Base-by-base conservation (phyloP, 306 rosid species). In the Ceratonia siliqua region DNA sequence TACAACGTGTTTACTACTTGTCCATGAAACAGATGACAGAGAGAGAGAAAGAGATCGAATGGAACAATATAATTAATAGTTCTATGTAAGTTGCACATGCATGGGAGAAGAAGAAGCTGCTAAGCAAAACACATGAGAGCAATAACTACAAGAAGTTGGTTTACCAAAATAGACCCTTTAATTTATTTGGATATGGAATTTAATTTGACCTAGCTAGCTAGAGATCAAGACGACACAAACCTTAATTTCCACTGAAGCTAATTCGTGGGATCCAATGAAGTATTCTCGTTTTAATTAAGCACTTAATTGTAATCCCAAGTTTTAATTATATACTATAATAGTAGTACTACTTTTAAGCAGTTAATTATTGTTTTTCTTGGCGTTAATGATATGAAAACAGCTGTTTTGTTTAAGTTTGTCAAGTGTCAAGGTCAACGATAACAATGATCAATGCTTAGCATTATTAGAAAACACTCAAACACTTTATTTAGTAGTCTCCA, bases 1-100 rank as follows among this genome's bases (percentile, higher is more conserved):
- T 17, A 6, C 57, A 28, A 57, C 46, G 68, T 57, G 77, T 72
- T 72, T 14, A 28, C 42, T 12, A 57, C 24, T 58, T 30, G 20
- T 63, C 69, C 59, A 18, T 30, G 13, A 14, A 68, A 10, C 46
- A 1, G 25, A 49, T 4, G 5, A 38, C 3, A 36, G 17, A 18
- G 9, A 21, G 4, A 63, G 18, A 39, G 0, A 62, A 27, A 46
- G 22, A 46, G 53, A 46, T 6, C 13, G 18, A 43, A 21, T 18
- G 25, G 56, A 18, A 50, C 56, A 20, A 18, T 7, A 38, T 0
- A 4, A 4, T 8, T 33, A 4, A n/a, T n/a, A n/a, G n/a, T n/a
- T n/a, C n/a, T n/a, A n/a, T n/a, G n/a, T n/a, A n/a, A n/a, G n/a
- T n/a, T n/a, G n/a, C n/a, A n/a, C n/a, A n/a, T n/a, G n/a, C n/a